Evolutionary conservation across 257 asterid genomes (phyloP).

Genomic region (Agastache rugosa): DNA sequence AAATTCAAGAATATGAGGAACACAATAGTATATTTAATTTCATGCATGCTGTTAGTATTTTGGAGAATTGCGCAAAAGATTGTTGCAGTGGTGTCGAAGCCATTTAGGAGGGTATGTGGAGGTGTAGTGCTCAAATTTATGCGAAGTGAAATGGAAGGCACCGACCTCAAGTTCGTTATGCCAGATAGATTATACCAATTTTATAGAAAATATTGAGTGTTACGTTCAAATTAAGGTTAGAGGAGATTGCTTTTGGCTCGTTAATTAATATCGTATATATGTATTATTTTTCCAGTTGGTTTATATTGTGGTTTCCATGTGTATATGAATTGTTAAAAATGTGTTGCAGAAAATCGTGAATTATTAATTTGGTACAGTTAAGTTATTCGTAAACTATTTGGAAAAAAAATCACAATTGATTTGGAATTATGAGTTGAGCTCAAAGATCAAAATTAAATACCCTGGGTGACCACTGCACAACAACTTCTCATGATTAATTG

Average conservation of each 20-base stretch:
- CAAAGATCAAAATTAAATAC: too few relatives aligned
- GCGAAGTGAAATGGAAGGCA: conserved; percentile 32
- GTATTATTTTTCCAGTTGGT: too few relatives aligned
- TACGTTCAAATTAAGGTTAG: background rate
- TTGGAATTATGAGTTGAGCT: too few relatives aligned
- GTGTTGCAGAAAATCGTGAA: too few relatives aligned
- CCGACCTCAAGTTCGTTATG: conserved; percentile 34
- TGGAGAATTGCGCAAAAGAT: background rate
- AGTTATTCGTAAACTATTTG: too few relatives aligned
- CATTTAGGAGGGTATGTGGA: conserved; percentile 27
- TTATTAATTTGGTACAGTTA: too few relatives aligned
- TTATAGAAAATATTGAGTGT: conserved; percentile 12
- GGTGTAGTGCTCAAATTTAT: conserved; percentile 18
- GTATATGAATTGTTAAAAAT: too few relatives aligned
- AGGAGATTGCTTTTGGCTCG: background rate
- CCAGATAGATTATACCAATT: conserved; percentile 21
- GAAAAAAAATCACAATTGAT: too few relatives aligned
- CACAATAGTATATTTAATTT: background rate
- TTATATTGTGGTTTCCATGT: too few relatives aligned
- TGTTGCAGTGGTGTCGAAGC: background rate
- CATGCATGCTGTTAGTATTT: background rate
- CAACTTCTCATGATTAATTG: too few relatives aligned
- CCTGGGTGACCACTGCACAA: too few relatives aligned
- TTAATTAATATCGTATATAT: background rate
- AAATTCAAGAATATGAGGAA: conserved; percentile 23